These are phyloP conservation scores for Apiotrichum brassicae DNA, from an alignment of 1,284 basidiomycete species.

Conservation along the genomic window DNA sequence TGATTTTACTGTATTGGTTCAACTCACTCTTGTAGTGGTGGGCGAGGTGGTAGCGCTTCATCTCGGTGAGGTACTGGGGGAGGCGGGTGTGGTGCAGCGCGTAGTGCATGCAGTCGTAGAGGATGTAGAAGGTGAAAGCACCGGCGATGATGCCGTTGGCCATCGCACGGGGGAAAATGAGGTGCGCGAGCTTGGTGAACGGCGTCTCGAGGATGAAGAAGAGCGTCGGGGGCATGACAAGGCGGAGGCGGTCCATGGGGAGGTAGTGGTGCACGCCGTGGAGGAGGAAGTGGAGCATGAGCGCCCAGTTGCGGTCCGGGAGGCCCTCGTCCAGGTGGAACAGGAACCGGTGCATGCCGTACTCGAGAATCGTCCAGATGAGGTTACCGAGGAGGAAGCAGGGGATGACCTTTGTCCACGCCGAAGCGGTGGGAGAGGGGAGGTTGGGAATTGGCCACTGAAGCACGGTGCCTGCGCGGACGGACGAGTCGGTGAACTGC, in stretches of 20 bases:
- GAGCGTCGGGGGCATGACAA: conserved; percentile 93
- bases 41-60: conserved; percentile 96
- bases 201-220: conserved; percentile 75
- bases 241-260: conserved; percentile 89
- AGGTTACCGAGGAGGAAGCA: conserved; percentile 78
- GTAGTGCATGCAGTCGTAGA: conserved; percentile 90
- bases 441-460: conserved; percentile 28
- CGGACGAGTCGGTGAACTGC: conserved; percentile 61
- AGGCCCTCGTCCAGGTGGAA: conserved; percentile 93
- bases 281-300: conserved; percentile 85
- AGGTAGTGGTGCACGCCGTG: conserved; percentile 98
- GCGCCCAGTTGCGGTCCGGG: conserved; percentile 72
- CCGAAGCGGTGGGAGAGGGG: conserved; percentile 24
- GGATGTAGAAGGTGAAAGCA: conserved; percentile 79
- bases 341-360: conserved; percentile 90
- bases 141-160: conserved; percentile 94
- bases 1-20: neutral
- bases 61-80: conserved; percentile 76
- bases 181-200: conserved; percentile 80
- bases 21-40: conserved; percentile 82
- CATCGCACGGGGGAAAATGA: conserved; percentile 71
- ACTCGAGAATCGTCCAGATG: conserved; percentile 94
- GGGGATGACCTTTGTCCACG: conserved; percentile 50
- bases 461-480: conserved; percentile 31
- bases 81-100: conserved; percentile 85